Evolutionary conservation across 2,329 filamentous ascomycete species (phyloP).

Genomic region (Cladosporium oxysporum): DNA sequence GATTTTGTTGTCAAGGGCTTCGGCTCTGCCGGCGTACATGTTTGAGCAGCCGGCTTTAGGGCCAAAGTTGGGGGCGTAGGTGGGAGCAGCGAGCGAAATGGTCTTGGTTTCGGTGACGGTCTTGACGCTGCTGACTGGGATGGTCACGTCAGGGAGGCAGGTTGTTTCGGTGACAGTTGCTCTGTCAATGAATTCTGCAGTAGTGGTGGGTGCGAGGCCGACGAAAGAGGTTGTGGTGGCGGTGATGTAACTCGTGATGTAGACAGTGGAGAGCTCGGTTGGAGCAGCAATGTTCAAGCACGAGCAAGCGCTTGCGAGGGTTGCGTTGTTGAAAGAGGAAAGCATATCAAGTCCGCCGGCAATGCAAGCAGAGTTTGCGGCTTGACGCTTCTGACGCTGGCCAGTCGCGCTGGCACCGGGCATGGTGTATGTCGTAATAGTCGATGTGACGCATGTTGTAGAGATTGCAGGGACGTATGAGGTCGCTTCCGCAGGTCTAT

Average conservation of each 20-base stretch:
- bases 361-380: slow-evolving; percentile 4
- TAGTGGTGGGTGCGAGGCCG: slow-evolving; percentile 22
- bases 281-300: slow-evolving; percentile 18
- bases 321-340: slow-evolving; percentile 2
- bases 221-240: slow-evolving; percentile 23
- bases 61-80: slow-evolving; percentile 31
- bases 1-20: slow-evolving; percentile 21
- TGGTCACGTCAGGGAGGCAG: slow-evolving; percentile 1
- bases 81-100: slow-evolving; percentile 28
- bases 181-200: slow-evolving; percentile 23
- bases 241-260: slow-evolving; percentile 22
- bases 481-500: neutral
- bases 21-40: neutral
- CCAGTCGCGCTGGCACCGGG: slow-evolving; percentile 7
- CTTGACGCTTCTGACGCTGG: slow-evolving; percentile 9
- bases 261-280: slow-evolving; percentile 25
- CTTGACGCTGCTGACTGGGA: slow-evolving; percentile 23
- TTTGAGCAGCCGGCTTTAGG: slow-evolving; percentile 26
- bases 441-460: slow-evolving; percentile 2
- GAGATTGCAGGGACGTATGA: slow-evolving; percentile 12
- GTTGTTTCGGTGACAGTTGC: slow-evolving; percentile 23
- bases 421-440: slow-evolving; percentile 18
- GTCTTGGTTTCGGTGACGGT: slow-evolving; percentile 24
- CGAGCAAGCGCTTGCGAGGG: slow-evolving; percentile 18
- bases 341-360: slow-evolving; percentile 10